Conservation (phyloP, 352 stramenopile genomes). For the Phytophthora citrophthora region DNA sequence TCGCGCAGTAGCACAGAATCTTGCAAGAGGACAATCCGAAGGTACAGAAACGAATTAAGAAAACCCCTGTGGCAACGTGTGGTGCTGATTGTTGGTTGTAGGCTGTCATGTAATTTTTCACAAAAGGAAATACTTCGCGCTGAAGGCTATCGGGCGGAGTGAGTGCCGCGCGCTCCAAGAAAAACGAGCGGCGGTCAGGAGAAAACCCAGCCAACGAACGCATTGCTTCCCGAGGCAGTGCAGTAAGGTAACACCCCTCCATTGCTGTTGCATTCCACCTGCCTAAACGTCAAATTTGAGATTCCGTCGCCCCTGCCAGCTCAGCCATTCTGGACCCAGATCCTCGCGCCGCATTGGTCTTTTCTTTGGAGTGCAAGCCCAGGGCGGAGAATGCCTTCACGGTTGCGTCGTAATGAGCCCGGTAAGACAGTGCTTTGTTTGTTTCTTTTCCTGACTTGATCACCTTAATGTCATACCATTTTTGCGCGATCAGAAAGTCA, state of each 20-base stretch:
- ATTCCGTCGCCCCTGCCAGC: neutral
- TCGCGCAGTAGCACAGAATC: neutral
- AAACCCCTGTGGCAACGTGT: neutral
- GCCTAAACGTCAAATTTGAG: neutral
- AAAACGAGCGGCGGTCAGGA: neutral
- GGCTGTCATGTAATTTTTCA: neutral
- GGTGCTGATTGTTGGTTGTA: neutral
- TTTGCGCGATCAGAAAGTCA: neutral
- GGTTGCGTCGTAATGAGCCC: neutral
- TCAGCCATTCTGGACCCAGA: neutral
- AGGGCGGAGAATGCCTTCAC: neutral
- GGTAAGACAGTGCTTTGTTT: neutral
- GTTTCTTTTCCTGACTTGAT: neutral
- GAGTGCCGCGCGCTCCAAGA: neutral
- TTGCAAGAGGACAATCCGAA: neutral
- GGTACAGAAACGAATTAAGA: neutral
- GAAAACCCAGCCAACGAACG: neutral
- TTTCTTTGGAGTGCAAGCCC: neutral
- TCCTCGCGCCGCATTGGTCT: neutral
- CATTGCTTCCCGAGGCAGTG: neutral
- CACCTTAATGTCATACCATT: neutral
- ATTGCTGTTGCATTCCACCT: neutral
- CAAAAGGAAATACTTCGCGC: neutral
- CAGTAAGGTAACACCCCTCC: neutral
- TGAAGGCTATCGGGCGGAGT: neutral